phyloP scores from a whole-genome alignment of 192 early-diverging fungal genomes.

The Borealophlyctis nickersoniae region DNA sequence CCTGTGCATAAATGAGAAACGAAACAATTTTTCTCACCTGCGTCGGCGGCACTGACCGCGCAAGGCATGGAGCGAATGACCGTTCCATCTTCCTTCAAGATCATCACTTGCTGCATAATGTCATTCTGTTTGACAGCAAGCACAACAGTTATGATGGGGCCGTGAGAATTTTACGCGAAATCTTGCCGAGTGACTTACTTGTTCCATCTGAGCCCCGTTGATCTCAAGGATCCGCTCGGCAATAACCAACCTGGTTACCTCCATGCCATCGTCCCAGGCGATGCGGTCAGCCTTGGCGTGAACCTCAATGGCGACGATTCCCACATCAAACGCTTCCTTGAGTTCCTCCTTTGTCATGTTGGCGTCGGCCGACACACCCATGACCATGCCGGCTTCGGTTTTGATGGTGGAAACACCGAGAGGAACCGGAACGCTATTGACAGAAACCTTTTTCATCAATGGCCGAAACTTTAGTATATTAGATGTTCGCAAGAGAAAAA shows the following conservation, averaged over 20 bases:
- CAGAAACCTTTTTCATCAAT: too few relatives aligned
- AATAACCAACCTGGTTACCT: constrained; percentile 29
- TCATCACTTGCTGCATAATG: constrained; percentile 35
- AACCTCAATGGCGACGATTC: constrained; percentile 36
- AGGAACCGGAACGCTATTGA: constrained; percentile 35
- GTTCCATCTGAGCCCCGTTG: too few relatives aligned
- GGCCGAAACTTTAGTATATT: too few relatives aligned
- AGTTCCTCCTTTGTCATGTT: constrained; percentile 17
- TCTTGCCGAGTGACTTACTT: too few relatives aligned
- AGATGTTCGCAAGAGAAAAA: too few relatives aligned
- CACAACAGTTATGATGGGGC: background rate
- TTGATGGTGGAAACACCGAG: constrained; percentile 34
- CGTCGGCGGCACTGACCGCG: too few relatives aligned
- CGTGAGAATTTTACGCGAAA: background rate
- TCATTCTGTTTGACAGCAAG: constrained; percentile 24
- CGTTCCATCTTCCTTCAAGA: constrained; percentile 27
- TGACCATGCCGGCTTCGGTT: constrained; percentile 31
- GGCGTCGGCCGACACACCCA: constrained; percentile 19
- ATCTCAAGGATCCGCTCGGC: constrained; percentile 34
- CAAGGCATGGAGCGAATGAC: constrained; percentile 25
- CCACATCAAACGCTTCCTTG: constrained; percentile 25
- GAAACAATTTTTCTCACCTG: too few relatives aligned
- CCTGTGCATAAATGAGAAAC: too few relatives aligned
- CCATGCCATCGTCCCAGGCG: constrained; percentile 15
- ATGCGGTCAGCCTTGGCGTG: constrained; percentile 21